Percentiles rank a stretch among this genome's conserved stretches.
Evolutionary conservation across 148 eudicot genomes (phyloP).

Genomic region (Cornus florida): DNA sequence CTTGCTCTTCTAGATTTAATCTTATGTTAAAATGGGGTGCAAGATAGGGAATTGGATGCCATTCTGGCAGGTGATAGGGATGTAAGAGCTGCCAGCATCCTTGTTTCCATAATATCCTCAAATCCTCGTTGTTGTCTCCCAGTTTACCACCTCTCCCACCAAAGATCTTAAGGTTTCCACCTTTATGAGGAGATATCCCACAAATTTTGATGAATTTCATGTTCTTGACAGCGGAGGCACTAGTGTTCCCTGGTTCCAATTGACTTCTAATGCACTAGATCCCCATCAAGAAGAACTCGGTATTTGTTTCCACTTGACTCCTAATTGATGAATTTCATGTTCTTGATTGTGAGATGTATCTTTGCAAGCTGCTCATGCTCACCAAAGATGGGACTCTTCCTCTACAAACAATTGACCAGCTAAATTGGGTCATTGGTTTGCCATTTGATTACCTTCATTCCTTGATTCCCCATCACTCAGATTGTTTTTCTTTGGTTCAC

Average conservation of each 20-base stretch:
- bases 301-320: no score
- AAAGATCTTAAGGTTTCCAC: conserved; percentile 60
- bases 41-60: conserved; percentile 70
- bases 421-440: conserved; percentile 92
- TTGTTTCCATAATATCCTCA: conserved; percentile 58
- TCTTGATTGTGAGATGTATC: conserved; percentile 46
- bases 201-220: conserved; percentile 59
- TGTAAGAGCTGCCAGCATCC: conserved; percentile 59
- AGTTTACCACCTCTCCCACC: conserved; percentile 53
- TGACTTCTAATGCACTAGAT: conserved; percentile 53
- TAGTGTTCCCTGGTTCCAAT: conserved; percentile 66
- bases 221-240: conserved; percentile 67
- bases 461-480: conserved; percentile 36
- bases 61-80: conserved; percentile 51
- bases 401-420: conserved; percentile 73
- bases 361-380: conserved; percentile 80
- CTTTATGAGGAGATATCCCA: conserved; percentile 76
- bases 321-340: no score
- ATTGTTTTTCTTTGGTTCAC: conserved; percentile 48
- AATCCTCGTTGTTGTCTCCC: conserved; percentile 50
- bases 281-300: conserved; percentile 45
- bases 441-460: conserved; percentile 63
- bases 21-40: conserved; percentile 43
- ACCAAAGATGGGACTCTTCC: conserved; percentile 59
- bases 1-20: no score